A percentile compares a stretch with the other conserved stretches of the same genome.
These are phyloP conservation scores for Usnea hakonensis DNA, from an alignment of 495 filamentous ascomycete species.

Conservation along the genomic window DNA sequence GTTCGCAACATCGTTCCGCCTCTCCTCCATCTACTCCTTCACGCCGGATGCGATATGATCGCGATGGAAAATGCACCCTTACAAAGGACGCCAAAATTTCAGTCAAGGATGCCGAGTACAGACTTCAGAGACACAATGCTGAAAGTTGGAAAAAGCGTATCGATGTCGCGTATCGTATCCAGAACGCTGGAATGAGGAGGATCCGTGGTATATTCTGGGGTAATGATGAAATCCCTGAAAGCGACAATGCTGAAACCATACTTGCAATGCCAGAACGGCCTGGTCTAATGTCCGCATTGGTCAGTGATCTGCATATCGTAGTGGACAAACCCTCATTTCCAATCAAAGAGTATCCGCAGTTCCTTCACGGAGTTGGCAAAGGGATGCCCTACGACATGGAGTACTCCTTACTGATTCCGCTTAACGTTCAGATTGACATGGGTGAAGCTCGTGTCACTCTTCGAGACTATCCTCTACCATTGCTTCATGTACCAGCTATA, in stretches of 20 bases:
- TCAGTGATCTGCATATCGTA: slow-evolving; percentile 77
- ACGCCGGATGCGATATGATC: slow-evolving; percentile 67
- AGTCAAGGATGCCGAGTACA: slow-evolving; percentile 63
- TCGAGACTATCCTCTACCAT: slow-evolving; percentile 86
- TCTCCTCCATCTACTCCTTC: slow-evolving; percentile 16
- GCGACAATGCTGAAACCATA: slow-evolving; percentile 72
- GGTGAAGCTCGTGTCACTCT: slow-evolving; percentile 79
- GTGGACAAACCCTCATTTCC: slow-evolving; percentile 94
- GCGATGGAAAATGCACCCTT: slow-evolving; percentile 61
- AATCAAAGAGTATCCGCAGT: slow-evolving; percentile 67
- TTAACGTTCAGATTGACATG: slow-evolving; percentile 84
- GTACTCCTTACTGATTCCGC: slow-evolving; percentile 80
- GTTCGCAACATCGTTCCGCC: slow-evolving; percentile 27
- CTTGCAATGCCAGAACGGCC: slow-evolving; percentile 82
- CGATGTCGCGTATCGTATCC: slow-evolving; percentile 60
- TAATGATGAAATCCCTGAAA: slow-evolving; percentile 69
- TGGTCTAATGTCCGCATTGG: slow-evolving; percentile 66
- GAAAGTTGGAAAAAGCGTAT: slow-evolving; percentile 91
- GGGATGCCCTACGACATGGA: slow-evolving; percentile 88
- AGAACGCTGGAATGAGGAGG: slow-evolving; percentile 68
- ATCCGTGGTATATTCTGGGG: slow-evolving; percentile 77
- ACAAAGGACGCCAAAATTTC: slow-evolving; percentile 62
- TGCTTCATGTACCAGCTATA: slow-evolving; percentile 82
- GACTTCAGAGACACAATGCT: slow-evolving; percentile 71
- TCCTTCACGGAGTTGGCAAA: slow-evolving; percentile 82